phyloP scores from a whole-genome alignment of 768 basidiomycete species.

The Suillus brevipes region DNA sequence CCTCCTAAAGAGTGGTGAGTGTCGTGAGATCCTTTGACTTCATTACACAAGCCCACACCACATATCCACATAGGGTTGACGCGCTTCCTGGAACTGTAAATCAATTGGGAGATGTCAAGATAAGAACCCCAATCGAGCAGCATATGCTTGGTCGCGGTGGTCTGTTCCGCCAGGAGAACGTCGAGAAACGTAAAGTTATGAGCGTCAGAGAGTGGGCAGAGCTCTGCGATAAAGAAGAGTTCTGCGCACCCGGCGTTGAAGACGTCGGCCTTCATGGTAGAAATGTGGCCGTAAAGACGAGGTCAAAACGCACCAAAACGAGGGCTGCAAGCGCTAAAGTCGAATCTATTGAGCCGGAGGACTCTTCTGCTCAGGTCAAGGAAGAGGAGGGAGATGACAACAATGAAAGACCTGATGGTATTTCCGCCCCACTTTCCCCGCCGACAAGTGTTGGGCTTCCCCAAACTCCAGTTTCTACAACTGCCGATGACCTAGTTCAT shows the following conservation, averaged over 20 bases:
- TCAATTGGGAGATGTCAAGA: slow-evolving; percentile 74
- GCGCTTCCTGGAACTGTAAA: slow-evolving; percentile 68
- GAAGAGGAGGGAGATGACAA: slow-evolving; percentile 40
- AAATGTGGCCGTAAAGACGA: slow-evolving; percentile 36
- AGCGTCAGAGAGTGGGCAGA: slow-evolving; percentile 89
- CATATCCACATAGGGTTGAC: slow-evolving; percentile 53
- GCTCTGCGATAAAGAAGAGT: slow-evolving; percentile 68
- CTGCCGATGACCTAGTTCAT: slow-evolving; percentile 10
- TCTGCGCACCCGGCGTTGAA: slow-evolving; percentile 68
- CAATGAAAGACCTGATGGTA: neutral
- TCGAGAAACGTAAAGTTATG: slow-evolving; percentile 82
- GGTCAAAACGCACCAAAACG: slow-evolving; percentile 44
- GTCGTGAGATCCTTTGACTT: slow-evolving; percentile 10
- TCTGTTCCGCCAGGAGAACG: slow-evolving; percentile 86
- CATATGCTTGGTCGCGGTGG: slow-evolving; percentile 86
- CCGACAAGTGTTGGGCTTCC: slow-evolving; percentile 28
- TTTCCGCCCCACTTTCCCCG: slow-evolving; percentile 27
- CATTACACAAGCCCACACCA: slow-evolving; percentile 15
- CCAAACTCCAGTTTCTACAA: slow-evolving; percentile 19
- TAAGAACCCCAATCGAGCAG: slow-evolving; percentile 91
- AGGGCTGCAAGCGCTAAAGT: slow-evolving; percentile 38
- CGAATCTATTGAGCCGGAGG: slow-evolving; percentile 47
- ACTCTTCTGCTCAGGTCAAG: slow-evolving; percentile 39
- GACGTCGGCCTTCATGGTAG: slow-evolving; percentile 60
- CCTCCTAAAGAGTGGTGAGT: slow-evolving; percentile 92